A percentile compares a stretch with the other conserved stretches of the same genome.
phyloP scores from a whole-genome alignment of 2,329 filamentous ascomycete genomes.

The Tothia fuscella region DNA sequence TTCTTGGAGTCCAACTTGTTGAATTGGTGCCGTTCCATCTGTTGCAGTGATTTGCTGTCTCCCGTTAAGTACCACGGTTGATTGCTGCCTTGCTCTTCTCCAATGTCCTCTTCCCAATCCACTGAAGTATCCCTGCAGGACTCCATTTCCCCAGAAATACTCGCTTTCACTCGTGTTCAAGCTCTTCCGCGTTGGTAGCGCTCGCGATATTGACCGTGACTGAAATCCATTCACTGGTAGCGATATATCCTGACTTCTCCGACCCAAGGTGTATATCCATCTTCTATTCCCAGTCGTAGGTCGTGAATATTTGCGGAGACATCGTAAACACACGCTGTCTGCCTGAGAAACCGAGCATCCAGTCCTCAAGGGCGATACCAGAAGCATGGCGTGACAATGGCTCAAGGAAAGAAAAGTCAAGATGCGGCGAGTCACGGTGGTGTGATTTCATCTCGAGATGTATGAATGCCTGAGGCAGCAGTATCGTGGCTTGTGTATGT shows the following conservation, averaged over 20 bases:
- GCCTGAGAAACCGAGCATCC: background rate
- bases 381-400: slow-evolving; percentile 3
- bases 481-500: too few species aligned
- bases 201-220: background rate
- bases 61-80: background rate
- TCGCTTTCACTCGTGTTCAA: too few species aligned
- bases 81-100: slow-evolving; percentile 6
- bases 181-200: too few species aligned
- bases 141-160: slow-evolving; percentile 11
- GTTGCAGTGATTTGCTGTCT: background rate
- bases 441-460: too few species aligned
- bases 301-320: background rate
- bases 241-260: background rate
- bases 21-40: background rate
- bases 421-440: too few species aligned
- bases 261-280: slow-evolving; percentile 3
- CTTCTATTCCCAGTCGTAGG: background rate
- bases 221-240: background rate
- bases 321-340: slow-evolving; percentile 8
- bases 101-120: background rate
- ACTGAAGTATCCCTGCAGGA: slow-evolving; percentile 3
- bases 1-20: background rate
- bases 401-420: too few species aligned
- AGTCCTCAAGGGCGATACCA: background rate
- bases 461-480: too few species aligned